Conservation (phyloP, 2,329 filamentous ascomycete species). For the Fusarium papillatum region DNA sequence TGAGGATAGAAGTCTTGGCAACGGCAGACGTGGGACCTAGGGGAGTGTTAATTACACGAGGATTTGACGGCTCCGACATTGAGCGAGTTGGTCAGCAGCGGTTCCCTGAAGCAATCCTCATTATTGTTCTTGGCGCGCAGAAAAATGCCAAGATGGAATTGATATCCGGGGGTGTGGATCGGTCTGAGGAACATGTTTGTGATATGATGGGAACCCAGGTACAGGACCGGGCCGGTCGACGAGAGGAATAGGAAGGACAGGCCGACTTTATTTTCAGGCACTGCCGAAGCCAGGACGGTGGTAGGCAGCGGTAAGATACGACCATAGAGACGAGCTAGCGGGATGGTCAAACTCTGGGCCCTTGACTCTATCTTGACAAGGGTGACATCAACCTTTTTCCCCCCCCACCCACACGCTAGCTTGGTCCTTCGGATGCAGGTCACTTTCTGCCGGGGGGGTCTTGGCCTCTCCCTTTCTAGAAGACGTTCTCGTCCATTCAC, state of each 20-base stretch:
- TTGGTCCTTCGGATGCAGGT: conserved; percentile 18
- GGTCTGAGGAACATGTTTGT: conserved; percentile 8
- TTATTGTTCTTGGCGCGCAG: conserved; percentile 24
- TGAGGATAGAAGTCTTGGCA: neutral
- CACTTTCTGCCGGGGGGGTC: neutral
- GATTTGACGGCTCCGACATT: neutral
- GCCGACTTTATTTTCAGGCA: conserved; percentile 12
- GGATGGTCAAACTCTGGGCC: neutral
- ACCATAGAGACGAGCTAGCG: conserved; percentile 1
- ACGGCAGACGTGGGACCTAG: neutral
- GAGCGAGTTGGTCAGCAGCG: neutral
- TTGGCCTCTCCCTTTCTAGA: conserved; percentile 29
- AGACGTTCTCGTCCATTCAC: conserved; percentile 25
- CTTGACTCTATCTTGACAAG: conserved; percentile 25
- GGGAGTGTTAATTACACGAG: neutral
- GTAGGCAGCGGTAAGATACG: neutral
- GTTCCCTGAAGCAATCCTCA: conserved; percentile 1
- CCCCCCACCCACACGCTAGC: conserved; percentile 20
- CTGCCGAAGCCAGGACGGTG: conserved; percentile 7
- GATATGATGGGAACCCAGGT: conserved; percentile 6
- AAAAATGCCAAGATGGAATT: conserved; percentile 25
- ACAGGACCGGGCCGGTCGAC: conserved; percentile 38
- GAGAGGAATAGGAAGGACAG: conserved; percentile 22
- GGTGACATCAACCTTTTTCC: conserved; percentile 5
- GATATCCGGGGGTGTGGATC: conserved; percentile 28